Conservation (phyloP, 495 filamentous ascomycete species). For the Penicillium mononematosum region DNA sequence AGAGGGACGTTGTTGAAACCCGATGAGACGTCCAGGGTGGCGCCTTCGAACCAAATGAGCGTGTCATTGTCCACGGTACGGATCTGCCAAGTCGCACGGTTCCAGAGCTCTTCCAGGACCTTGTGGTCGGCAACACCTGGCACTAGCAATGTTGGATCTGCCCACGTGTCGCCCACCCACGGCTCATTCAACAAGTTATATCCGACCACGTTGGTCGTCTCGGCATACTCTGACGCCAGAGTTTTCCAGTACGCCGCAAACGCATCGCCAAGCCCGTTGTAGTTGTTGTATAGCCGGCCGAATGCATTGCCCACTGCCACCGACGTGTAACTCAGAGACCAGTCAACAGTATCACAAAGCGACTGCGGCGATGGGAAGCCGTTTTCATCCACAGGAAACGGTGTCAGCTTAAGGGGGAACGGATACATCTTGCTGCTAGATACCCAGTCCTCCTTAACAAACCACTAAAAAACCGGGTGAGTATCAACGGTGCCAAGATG, state of each 20-base stretch:
- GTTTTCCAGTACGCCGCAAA: conserved; percentile 24
- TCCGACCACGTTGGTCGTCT: conserved; percentile 18
- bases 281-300: conserved; percentile 20
- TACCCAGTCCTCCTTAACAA: conserved; percentile 18
- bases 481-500: conserved; percentile 9
- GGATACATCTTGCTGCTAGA: conserved; percentile 16
- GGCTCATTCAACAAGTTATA: conserved; percentile 23
- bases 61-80: conserved; percentile 19
- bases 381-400: conserved; percentile 12
- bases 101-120: conserved; percentile 17
- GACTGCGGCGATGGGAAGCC: conserved; percentile 17
- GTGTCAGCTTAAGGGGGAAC: conserved; percentile 14
- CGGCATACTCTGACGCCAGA: conserved; percentile 17
- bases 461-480: conserved; percentile 15
- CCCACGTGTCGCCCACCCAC: conserved; percentile 22
- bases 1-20: conserved; percentile 23
- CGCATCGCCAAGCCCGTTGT: conserved; percentile 20
- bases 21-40: conserved; percentile 18
- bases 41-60: conserved; percentile 21
- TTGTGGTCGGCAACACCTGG: conserved; percentile 18
- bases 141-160: conserved; percentile 19
- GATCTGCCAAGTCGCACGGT: conserved; percentile 14
- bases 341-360: conserved; percentile 19
- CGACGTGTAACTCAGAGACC: conserved; percentile 17
- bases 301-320: conserved; percentile 19